phyloP scores from a whole-genome alignment of 345 rosid species.

The Linum trigynum region DNA sequence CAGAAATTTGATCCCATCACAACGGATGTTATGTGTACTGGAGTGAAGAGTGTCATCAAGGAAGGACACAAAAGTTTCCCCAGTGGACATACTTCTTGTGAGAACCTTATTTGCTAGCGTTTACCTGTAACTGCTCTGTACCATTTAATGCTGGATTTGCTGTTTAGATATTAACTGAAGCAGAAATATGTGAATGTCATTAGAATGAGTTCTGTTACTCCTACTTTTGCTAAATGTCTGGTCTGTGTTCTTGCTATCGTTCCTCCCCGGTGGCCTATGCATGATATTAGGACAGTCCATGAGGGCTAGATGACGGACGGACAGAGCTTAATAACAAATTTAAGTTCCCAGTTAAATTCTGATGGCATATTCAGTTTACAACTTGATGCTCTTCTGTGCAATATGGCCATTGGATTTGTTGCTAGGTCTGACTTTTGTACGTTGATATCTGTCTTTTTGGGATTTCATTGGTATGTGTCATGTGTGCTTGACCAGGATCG shows the following conservation, averaged over 20 bases:
- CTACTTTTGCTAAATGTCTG: background rate
- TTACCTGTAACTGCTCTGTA: background rate
- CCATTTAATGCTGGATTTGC: background rate
- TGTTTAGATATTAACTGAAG: background rate
- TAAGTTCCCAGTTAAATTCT: background rate
- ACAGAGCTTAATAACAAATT: background rate
- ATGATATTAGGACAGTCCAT: no score
- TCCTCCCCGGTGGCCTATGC: no score
- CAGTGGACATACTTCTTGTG: slow-evolving; percentile 92
- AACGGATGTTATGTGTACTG: slow-evolving; percentile 59
- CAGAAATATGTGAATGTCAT: no score
- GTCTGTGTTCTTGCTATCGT: no score
- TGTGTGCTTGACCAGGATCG: background rate
- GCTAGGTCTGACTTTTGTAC: background rate
- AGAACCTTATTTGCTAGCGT: slow-evolving; percentile 20
- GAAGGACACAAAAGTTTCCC: slow-evolving; percentile 98
- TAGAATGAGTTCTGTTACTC: background rate
- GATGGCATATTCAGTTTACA: background rate
- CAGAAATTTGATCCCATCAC: slow-evolving; percentile 60
- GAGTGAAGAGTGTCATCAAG: slow-evolving; percentile 53
- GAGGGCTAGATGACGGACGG: background rate
- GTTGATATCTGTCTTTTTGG: background rate
- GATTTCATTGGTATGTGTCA: background rate
- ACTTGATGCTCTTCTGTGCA: background rate
- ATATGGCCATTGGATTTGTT: background rate